phyloP scores from a whole-genome alignment of 768 basidiomycete species.

The Guyanaporus albipodus region DNA sequence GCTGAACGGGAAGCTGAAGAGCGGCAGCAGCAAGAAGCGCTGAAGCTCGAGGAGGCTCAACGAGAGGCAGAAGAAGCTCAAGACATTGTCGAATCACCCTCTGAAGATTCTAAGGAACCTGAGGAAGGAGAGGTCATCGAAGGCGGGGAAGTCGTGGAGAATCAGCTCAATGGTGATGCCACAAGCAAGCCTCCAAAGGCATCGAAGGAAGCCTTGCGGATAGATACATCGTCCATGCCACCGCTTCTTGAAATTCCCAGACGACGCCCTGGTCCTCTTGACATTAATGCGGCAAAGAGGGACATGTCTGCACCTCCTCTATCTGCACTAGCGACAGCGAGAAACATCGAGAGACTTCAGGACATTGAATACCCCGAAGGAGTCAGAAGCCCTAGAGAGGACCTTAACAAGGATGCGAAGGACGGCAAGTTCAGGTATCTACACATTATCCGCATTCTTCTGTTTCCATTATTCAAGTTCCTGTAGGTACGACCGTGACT shows the following conservation, averaged over 20 bases:
- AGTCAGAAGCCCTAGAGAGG: slow-evolving; percentile 74
- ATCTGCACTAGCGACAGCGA: slow-evolving; percentile 75
- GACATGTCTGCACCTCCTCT: slow-evolving; percentile 30
- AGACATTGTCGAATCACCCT: slow-evolving; percentile 32
- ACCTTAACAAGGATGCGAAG: slow-evolving; percentile 79
- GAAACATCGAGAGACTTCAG: slow-evolving; percentile 78
- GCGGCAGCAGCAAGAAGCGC: slow-evolving; percentile 24
- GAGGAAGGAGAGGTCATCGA: slow-evolving; percentile 38
- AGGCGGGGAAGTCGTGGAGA: slow-evolving; percentile 27
- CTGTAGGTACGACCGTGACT: slow-evolving; percentile 89
- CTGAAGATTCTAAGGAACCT: slow-evolving; percentile 45
- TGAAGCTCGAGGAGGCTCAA: slow-evolving; percentile 21
- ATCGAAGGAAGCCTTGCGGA: slow-evolving; percentile 54
- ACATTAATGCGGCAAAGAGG: slow-evolving; percentile 54
- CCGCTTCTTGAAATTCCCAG: slow-evolving; percentile 36
- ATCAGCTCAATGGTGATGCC: slow-evolving; percentile 32
- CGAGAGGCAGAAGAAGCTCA: slow-evolving; percentile 37
- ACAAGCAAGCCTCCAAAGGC: slow-evolving; percentile 38
- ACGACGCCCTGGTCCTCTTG: slow-evolving; percentile 68
- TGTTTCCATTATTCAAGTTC: slow-evolving; percentile 6
- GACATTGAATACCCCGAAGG: slow-evolving; percentile 79
- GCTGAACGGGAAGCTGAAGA: slow-evolving; percentile 34
- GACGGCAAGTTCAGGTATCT: slow-evolving; percentile 85
- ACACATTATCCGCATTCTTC: neutral
- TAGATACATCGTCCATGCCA: slow-evolving; percentile 53